Base-by-base conservation (phyloP, 495 filamentous ascomycete species). In the Xylaria castorea region DNA sequence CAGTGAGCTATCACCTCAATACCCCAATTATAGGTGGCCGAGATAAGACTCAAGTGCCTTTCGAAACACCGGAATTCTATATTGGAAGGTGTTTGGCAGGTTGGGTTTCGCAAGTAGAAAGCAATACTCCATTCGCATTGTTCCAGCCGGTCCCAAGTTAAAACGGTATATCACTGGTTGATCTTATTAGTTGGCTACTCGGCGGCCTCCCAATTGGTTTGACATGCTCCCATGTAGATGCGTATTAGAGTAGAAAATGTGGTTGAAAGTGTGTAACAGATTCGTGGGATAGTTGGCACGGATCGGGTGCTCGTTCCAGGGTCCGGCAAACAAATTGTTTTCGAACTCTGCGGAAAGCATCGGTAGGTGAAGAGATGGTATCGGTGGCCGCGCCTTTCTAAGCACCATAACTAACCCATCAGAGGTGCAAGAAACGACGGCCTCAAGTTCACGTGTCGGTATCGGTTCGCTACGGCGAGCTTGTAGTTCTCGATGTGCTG, bases 391-490 rank as follows among this genome's bases (percentile, higher is more conserved):
- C 36, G 94, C 93, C 62, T 88, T 89, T 51, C 94, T 91, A 14
- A 97, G 84, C 38, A 95, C 91, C 22, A 97, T 93, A 11, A 97
- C 94, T 16, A 97, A 83, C 14, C 94, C 94, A 79, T 97, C 94
- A 1, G 94, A 97, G 2, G 94, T 94, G 79, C 94, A 97, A 7
- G 94, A 97, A 48, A 97, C 90, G 25, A 97, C 94, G 16, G 94
- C 93, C 81, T 97, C 94, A 48, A 97, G 82, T 76, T 96, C 93
- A 66, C 92, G 83, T 11, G 76, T 78, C 25, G 83, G 80, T 32
- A 75, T 75, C 51, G 66, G 74, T 57, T 74, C 74, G 36, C 71
- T 71, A 70, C 67, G 73, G 20, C 68, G 75, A 14, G 9, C 12
- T 40, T 61, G 70, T 46, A 12, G 36, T 40, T 22, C n/a, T 46